A percentile compares a stretch with the other conserved stretches of the same genome.
Conservation (phyloP, 2,329 filamentous ascomycete species). For the Penicillium polonicum region DNA sequence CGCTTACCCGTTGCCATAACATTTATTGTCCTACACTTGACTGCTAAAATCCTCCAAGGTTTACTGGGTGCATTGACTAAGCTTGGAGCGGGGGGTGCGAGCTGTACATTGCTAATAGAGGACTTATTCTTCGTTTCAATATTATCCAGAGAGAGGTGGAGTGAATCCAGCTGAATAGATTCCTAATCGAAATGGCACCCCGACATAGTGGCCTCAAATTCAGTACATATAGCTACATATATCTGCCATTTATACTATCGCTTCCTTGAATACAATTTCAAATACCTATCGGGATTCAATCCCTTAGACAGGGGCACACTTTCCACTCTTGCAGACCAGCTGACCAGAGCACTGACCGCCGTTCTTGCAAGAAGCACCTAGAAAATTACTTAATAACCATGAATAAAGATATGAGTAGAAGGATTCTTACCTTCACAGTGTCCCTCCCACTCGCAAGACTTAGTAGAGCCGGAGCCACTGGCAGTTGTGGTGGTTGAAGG, state of each 20-base stretch:
- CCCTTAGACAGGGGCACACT: conserved; percentile 1
- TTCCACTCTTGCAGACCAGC: conserved; percentile 13
- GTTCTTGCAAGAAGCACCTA: conserved; percentile 16
- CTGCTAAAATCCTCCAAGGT: background rate
- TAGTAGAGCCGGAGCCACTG: conserved; percentile 1
- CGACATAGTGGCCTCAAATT: background rate
- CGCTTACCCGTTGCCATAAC: too few species aligned
- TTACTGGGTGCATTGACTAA: background rate
- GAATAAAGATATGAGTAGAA: background rate
- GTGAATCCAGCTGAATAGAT: background rate
- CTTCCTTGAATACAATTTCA: background rate
- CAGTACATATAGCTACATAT: background rate
- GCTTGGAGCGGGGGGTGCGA: background rate
- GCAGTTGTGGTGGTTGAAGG: conserved; percentile 1
- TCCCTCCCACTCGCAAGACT: conserved; percentile 19
- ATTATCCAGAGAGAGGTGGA: background rate
- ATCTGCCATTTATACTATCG: too few species aligned
- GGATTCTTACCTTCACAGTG: conserved; percentile 22
- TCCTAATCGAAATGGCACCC: background rate
- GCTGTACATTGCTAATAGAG: background rate
- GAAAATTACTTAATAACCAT: background rate
- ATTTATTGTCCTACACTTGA: background rate
- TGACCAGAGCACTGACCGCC: conserved; percentile 11
- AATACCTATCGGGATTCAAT: background rate
- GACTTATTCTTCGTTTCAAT: background rate